Evolutionary conservation across 1,139 yeast genomes (phyloP).

Genomic region (Magnusiomyces fungicola): DNA sequence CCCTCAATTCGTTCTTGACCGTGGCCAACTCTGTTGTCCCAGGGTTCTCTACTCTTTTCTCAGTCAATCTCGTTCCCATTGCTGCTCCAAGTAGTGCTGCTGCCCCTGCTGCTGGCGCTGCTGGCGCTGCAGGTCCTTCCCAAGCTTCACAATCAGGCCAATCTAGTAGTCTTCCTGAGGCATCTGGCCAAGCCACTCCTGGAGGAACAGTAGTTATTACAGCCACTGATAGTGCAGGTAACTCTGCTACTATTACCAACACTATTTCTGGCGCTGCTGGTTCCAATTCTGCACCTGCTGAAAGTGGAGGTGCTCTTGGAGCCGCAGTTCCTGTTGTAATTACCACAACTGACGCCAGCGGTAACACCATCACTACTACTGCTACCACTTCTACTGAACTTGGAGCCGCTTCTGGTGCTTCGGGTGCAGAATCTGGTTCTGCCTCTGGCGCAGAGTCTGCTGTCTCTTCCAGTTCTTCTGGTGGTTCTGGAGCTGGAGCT

Average conservation of each 20-base stretch:
- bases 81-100: background rate
- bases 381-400: background rate
- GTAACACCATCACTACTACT: background rate
- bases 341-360: background rate
- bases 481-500: background rate
- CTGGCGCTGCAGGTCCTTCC: slow-evolving; percentile 5
- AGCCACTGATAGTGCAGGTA: slow-evolving; percentile 1
- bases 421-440: slow-evolving; percentile 4
- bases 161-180: no score
- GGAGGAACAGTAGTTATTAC: background rate
- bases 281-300: background rate
- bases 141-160: no score
- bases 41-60: slow-evolving; percentile 10
- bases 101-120: background rate
- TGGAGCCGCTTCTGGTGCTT: background rate
- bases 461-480: slow-evolving; percentile 4
- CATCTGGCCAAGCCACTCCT: no score
- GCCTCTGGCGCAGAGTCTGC: slow-evolving; percentile 4
- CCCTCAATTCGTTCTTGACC: slow-evolving; percentile 11
- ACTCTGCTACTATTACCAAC: background rate
- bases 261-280: background rate
- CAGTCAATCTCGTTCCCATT: slow-evolving; percentile 4
- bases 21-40: slow-evolving; percentile 11
- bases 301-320: slow-evolving; percentile 4
- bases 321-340: slow-evolving; percentile 4